A percentile compares a stretch with the other conserved stretches of the same genome.
Conservation (phyloP, 495 filamentous ascomycete genomes). For the Polyplosphaeria fusca region DNA sequence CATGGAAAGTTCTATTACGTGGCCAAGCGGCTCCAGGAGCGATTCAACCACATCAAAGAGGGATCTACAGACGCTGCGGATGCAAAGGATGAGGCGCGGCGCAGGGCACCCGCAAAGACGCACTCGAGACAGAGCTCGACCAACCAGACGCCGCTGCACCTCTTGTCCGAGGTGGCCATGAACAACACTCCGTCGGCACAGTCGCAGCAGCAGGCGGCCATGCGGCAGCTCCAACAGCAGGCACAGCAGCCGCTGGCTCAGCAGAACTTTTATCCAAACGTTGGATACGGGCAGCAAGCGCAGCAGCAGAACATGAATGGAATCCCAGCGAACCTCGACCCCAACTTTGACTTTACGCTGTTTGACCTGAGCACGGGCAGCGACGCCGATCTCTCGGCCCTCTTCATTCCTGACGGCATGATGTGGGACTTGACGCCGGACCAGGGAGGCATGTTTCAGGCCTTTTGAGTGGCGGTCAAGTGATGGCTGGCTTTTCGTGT, state of each 20-base stretch:
- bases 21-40: slow-evolving; percentile 66
- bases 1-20: slow-evolving; percentile 76
- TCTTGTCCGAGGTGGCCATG: slow-evolving; percentile 37
- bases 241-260: slow-evolving; percentile 4
- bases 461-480: too few species aligned
- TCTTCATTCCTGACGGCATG: slow-evolving; percentile 27
- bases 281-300: slow-evolving; percentile 23
- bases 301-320: slow-evolving; percentile 13
- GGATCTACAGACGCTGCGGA: slow-evolving; percentile 10
- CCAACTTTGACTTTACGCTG: slow-evolving; percentile 27
- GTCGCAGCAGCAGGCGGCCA: neutral
- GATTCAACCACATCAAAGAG: slow-evolving; percentile 53
- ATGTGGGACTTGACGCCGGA: slow-evolving; percentile 21
- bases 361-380: slow-evolving; percentile 26
- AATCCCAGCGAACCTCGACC: slow-evolving; percentile 17
- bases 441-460: too few species aligned
- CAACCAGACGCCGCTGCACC: slow-evolving; percentile 32
- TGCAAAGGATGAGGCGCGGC: neutral
- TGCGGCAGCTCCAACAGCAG: slow-evolving; percentile 6
- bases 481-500: too few species aligned
- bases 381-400: slow-evolving; percentile 28
- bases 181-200: slow-evolving; percentile 17
- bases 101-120: neutral
- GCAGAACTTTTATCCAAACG: slow-evolving; percentile 7
- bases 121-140: slow-evolving; percentile 14